Base-by-base conservation (phyloP, 2,329 filamentous ascomycete genomes). In the Colletotrichum lini region DNA sequence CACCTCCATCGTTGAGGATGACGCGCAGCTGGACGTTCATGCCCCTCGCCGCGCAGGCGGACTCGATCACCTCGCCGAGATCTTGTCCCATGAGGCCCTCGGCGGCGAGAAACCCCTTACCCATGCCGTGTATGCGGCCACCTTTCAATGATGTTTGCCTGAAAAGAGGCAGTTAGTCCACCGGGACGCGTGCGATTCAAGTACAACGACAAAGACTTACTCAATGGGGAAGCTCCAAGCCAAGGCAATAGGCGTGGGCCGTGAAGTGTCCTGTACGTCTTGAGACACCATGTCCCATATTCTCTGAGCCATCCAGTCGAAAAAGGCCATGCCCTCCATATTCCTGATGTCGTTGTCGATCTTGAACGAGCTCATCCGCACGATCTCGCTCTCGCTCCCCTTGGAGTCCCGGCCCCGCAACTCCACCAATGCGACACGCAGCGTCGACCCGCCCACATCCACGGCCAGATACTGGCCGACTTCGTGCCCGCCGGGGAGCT, bases 171-270 rank as follows among this genome's bases (percentile, higher is more conserved):
- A 23, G 76, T 75, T 18, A 64, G 64, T 57, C 40, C 26, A n/a
- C 45, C 40, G 16, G 21, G 21, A 10, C 7, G 8, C 26, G 44
- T 30, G 61, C 49, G 35, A 38, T 38, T 38, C 35, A 23, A 23
- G 45, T 5, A 23, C n/a, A 13, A n/a, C 15, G 52, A 8, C 42
- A n/a, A 57, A 38, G 40, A 84, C 89, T 78, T 83, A 92, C 90
- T 92, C 88, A 54, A 93, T 89, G 35, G 91, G 91, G 75, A 93
- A 93, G 70, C 90, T 92, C 90, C 91, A 93, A 7, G 91, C 89
- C 72, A 92, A 79, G 1, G 90, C 90, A 81, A 92, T 84, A 10
- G 86, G 86, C 62, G 92, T 80, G 38, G 87, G 84, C 2, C 82
- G 79, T 30, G 83, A 81, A 6, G 79, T 77, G 53, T 75, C 78